Base-by-base conservation (phyloP, 1,139 yeast species). In the Zygotorulaspora mrakii region DNA sequence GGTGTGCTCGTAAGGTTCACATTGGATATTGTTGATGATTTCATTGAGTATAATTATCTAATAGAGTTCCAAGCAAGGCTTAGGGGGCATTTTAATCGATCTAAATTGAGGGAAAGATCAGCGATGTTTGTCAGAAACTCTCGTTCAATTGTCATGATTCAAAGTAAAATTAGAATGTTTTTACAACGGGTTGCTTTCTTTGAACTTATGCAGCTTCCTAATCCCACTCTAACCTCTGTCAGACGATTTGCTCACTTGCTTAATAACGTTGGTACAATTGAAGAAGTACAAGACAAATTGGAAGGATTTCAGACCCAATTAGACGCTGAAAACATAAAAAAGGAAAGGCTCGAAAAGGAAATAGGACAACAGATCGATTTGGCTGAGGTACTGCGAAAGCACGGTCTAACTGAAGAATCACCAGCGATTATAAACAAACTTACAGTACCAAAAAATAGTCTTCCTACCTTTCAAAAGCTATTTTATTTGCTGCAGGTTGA, bases 401-500 rank as follows among this genome's bases (percentile, higher is more conserved):
- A 33, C 33, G 47, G 46, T 10, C 35, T 58, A 9, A 46, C 37
- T 20, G 36, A 33, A 12, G 46, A 47, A 4, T 31, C 36, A 8
- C 39, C 45, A 5, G 28, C 17, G 9, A 33, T 30, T 9, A 24
- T 37, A 7, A 23, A 37, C 3, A 33, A 35, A 28, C 27, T 45
- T 9, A 36, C 45, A 8, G 34, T 49, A 13, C 49, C 59, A 5
- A 40, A 40, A 13, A 41, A 48, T n/a, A 48, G 42, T 23, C 50
- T 45, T 36, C 53, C 55, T 4, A 38, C 77, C 1, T 85, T 83
- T 61, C 96, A 84, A 53, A 82, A 85, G 6, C 61, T 91, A 41
- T 82, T 91, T 53, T 91, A 82, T 54, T 67, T 89, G 31, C 64
- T 94, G 28, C 98, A 94, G 59, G 85, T 95, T 0, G 87, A 85